These are phyloP conservation scores for Fusarium nelsonii DNA, from an alignment of 2,329 filamentous ascomycete genomes.

Conservation along the genomic window DNA sequence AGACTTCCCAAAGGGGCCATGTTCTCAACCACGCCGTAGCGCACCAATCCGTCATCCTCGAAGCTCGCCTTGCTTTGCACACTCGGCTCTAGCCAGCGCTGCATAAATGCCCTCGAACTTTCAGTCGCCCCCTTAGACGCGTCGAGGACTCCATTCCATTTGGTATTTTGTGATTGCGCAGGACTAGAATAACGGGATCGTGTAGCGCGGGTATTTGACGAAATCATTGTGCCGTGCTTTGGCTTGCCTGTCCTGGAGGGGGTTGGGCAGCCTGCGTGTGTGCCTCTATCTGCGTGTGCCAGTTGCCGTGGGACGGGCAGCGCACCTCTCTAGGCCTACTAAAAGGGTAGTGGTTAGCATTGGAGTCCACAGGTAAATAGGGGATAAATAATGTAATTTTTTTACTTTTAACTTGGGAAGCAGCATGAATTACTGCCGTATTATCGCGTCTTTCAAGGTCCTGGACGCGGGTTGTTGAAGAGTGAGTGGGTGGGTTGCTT, in stretches of 20 bases:
- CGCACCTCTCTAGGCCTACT: slow-evolving; percentile 52
- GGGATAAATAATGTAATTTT: slow-evolving; percentile 15
- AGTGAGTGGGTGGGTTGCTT: slow-evolving; percentile 43
- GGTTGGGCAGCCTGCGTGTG: slow-evolving; percentile 23
- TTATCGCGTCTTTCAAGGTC: slow-evolving; percentile 50
- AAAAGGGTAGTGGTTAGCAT: slow-evolving; percentile 33
- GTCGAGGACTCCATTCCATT: slow-evolving; percentile 53
- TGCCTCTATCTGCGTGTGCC: slow-evolving; percentile 31
- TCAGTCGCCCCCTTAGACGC: slow-evolving; percentile 53
- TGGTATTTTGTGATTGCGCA: slow-evolving; percentile 52
- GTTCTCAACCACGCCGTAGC: slow-evolving; percentile 81
- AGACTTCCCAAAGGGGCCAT: slow-evolving; percentile 85
- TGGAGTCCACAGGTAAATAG: slow-evolving; percentile 8
- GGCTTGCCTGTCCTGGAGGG: slow-evolving; percentile 28
- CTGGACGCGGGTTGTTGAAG: slow-evolving; percentile 49
- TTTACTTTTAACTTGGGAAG: slow-evolving; percentile 48
- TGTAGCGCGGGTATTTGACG: slow-evolving; percentile 62
- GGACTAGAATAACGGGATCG: slow-evolving; percentile 71
- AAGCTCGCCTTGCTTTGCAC: slow-evolving; percentile 76
- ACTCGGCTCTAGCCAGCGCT: slow-evolving; percentile 69
- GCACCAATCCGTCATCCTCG: slow-evolving; percentile 79
- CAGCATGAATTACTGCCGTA: slow-evolving; percentile 52
- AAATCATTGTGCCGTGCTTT: slow-evolving; percentile 51
- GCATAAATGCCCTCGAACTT: slow-evolving; percentile 63
- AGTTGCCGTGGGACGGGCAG: slow-evolving; percentile 47